Conservation (phyloP, 441 rosid species). For the Bruguiera hainesii region DNA sequence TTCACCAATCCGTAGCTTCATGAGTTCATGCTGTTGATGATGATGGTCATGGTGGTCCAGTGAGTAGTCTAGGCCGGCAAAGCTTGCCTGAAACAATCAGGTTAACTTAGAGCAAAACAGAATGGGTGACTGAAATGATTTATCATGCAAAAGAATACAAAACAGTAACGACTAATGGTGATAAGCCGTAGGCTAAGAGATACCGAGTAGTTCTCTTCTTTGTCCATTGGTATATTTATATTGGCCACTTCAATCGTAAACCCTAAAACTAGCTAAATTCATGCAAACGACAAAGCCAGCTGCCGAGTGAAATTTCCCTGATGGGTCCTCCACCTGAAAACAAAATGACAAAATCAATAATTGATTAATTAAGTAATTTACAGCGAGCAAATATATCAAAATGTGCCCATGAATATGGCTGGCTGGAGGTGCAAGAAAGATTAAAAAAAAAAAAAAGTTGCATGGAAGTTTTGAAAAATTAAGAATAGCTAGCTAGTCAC, state of each 20-base stretch:
- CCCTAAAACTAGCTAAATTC: constrained; percentile 21
- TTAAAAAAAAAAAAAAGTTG: not conserved
- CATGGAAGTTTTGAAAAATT: constrained; percentile 12
- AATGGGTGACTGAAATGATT: constrained; percentile 25
- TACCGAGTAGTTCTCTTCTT: constrained; percentile 70
- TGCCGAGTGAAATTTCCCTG: constrained; percentile 22
- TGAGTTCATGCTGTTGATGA: constrained; percentile 28
- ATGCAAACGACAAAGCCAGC: constrained; percentile 10
- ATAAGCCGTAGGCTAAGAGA: constrained; percentile 10
- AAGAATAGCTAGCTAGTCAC: not conserved
- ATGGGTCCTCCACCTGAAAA: constrained; percentile 24
- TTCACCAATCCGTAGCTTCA: constrained; percentile 31
- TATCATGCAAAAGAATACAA: constrained; percentile 20
- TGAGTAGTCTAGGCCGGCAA: constrained; percentile 37
- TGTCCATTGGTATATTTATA: constrained; percentile 49
- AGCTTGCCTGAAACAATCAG: constrained; percentile 38
- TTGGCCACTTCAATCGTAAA: constrained; percentile 31
- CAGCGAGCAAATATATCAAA: not conserved
- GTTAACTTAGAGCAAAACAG: constrained; percentile 22
- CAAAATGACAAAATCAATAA: not conserved
- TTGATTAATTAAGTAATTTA: not conserved
- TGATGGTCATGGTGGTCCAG: constrained; percentile 34
- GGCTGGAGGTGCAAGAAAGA: not conserved
- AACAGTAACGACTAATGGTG: constrained; percentile 4
- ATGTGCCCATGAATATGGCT: not conserved